Base-by-base conservation (phyloP, 2,329 filamentous ascomycete species). In the Hymenoscyphus albidus region DNA sequence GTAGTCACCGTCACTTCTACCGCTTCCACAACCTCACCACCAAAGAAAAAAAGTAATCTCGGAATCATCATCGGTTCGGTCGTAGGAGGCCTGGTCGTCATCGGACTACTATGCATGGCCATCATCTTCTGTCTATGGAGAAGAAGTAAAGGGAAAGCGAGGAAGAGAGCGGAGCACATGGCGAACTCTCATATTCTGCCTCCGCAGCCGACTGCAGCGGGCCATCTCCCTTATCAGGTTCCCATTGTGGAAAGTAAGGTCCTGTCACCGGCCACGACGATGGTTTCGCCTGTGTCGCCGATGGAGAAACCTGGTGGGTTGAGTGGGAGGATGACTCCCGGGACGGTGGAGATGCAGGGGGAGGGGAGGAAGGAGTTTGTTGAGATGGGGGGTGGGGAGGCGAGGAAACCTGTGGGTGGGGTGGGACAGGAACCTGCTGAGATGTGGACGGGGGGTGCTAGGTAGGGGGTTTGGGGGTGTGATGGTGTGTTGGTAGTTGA, bases 111-210 rank as follows among this genome's bases (percentile, higher is more conserved):
- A n/a, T 42, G 14, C 35, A 40, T 59, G 38, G 57, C 31, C 18
- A n/a, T 59, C 7, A 59, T 59, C 5, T 59, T 59, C 57, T 59
- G 57, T 40, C 38, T 38, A 2, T 59, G 57, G 57, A n/a, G 57
- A 10, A 35, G 38, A 16, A 38, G 57, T 42, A 59, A 59, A 38
- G 16, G 12, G 4, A 38, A 27, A 7, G 57, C 35, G 5, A 59
- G 22, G 5, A 9, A 13, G 16, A n/a, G 32, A 38, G 38, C 38
- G 1, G 31, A 27, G 10, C n/a, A 27, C n/a, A 38, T 38, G 7
- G 57, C 57, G 9, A 27, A 42, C 0, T 7, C 4, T 18, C 14
- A 38, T n/a, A 40, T 16, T 38, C 35, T 13, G 5, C 31, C 14
- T 18, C 39, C 18, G 7, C 57, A 16, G 22, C 13, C 1, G n/a